These are phyloP conservation scores for Termitomyces sp. DNA, from an alignment of 768 basidiomycete species.

Conservation along the genomic window DNA sequence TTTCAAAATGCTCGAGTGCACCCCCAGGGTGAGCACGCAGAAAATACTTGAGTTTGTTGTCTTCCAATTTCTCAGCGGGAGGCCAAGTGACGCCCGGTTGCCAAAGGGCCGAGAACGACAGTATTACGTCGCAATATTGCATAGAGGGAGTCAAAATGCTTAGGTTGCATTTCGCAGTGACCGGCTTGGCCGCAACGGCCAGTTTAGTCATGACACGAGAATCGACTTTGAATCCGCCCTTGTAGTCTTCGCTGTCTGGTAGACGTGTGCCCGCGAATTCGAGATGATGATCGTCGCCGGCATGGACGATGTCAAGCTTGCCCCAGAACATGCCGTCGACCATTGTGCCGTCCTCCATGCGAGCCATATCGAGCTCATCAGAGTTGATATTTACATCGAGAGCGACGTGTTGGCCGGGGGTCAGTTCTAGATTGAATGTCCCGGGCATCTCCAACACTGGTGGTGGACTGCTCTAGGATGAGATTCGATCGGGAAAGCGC, in stretches of 20 bases:
- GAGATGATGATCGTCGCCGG: conserved; percentile 70
- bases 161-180: conserved; percentile 70
- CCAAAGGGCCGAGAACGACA: conserved; percentile 71
- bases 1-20: conserved; percentile 82
- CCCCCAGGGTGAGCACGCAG: conserved; percentile 80
- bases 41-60: conserved; percentile 79
- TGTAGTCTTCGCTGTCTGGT: conserved; percentile 52
- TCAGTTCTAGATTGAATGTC: conserved; percentile 75
- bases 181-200: conserved; percentile 66
- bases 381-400: conserved; percentile 77
- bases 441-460: conserved; percentile 86
- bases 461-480: conserved; percentile 34
- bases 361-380: conserved; percentile 84
- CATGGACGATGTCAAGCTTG: conserved; percentile 77
- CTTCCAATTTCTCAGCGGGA: conserved; percentile 58
- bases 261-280: conserved; percentile 81
- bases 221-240: conserved; percentile 69
- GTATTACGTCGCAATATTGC: conserved; percentile 77
- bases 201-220: conserved; percentile 73
- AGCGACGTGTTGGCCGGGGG: conserved; percentile 73
- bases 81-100: conserved; percentile 75
- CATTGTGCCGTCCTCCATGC: conserved; percentile 83
- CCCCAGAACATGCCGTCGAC: conserved; percentile 89
- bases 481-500: not conserved
- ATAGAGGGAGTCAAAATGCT: conserved; percentile 65